Percentiles rank a stretch among this genome's conserved stretches.
Evolutionary conservation across 805 yeast genomes (phyloP).

Genomic region (Pichia occidentalis): DNA sequence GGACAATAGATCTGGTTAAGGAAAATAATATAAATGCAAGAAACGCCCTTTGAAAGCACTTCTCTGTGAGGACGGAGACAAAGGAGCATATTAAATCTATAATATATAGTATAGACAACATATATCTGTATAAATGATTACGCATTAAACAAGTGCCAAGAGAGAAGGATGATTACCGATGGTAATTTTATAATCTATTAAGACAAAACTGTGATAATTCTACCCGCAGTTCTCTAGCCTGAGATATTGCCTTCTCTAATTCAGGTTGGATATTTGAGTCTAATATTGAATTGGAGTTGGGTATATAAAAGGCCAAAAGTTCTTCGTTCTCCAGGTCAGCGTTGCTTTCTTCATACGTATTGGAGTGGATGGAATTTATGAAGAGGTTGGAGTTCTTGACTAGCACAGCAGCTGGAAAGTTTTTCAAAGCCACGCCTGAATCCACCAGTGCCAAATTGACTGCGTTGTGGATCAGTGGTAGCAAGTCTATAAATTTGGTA

Average conservation of each 20-base stretch:
- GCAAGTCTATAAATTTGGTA: conserved; percentile 31
- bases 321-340: conserved; percentile 30
- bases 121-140: not conserved
- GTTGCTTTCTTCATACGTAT: conserved; percentile 9
- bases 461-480: conserved; percentile 47
- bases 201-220: conserved; percentile 41
- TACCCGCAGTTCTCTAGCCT: conserved; percentile 39
- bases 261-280: conserved; percentile 27
- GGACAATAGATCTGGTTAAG: too few species aligned
- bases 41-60: too few species aligned
- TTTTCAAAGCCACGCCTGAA: conserved; percentile 75
- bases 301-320: conserved; percentile 53
- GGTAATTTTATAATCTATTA: conserved; percentile 9
- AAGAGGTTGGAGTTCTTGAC: conserved; percentile 12
- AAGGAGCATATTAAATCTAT: too few species aligned
- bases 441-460: conserved; percentile 74
- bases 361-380: conserved; percentile 31
- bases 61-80: too few species aligned
- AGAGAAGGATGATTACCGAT: too few species aligned
- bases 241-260: conserved; percentile 30
- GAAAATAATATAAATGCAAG: not conserved
- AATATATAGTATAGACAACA: not conserved
- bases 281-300: conserved; percentile 28
- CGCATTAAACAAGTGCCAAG: too few species aligned
- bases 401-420: conserved; percentile 57